A percentile compares a stretch with the other conserved stretches of the same genome.
phyloP scores from a whole-genome alignment of 2,329 filamentous ascomycete genomes.

The Xylaria sp. region DNA sequence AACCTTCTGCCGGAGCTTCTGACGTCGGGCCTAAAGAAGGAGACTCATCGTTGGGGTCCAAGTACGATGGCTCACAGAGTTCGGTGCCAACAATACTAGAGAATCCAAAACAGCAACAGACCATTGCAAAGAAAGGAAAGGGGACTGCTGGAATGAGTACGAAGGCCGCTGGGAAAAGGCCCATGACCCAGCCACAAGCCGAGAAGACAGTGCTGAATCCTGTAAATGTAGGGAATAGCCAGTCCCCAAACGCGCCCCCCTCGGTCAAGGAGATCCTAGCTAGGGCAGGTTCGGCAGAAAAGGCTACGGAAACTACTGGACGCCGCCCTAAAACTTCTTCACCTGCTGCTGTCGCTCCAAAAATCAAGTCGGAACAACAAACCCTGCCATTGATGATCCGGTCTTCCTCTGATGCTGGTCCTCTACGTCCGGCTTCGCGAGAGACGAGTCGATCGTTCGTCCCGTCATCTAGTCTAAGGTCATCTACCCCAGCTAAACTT shows the following conservation, averaged over 20 bases:
- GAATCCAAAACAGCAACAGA: slow-evolving; percentile 25
- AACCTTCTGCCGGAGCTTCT: slow-evolving; percentile 47
- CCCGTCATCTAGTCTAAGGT: slow-evolving; percentile 39
- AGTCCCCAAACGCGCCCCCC: slow-evolving; percentile 1
- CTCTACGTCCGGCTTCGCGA: slow-evolving; percentile 30
- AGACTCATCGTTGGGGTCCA: slow-evolving; percentile 34
- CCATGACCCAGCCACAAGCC: slow-evolving; percentile 34
- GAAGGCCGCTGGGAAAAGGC: slow-evolving; percentile 57
- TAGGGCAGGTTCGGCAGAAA: slow-evolving; percentile 10
- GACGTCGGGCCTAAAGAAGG: slow-evolving; percentile 44
- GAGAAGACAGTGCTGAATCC: slow-evolving; percentile 26
- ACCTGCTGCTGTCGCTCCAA: not conserved
- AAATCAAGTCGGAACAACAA: slow-evolving; percentile 30
- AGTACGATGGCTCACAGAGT: slow-evolving; percentile 30
- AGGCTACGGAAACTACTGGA: not conserved
- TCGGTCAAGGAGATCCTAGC: not conserved
- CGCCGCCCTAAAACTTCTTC: not conserved
- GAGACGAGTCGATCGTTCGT: slow-evolving; percentile 39
- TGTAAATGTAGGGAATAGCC: slow-evolving; percentile 7
- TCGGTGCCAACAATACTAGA: slow-evolving; percentile 41
- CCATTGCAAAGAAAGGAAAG: slow-evolving; percentile 23
- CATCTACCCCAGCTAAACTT: slow-evolving; percentile 47
- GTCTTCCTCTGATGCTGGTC: slow-evolving; percentile 38
- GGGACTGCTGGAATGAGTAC: slow-evolving; percentile 42
- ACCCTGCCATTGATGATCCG: slow-evolving; percentile 39